Evolutionary conservation across 2,329 filamentous ascomycete genomes (phyloP).

Genomic region (Fusarium nodosum): DNA sequence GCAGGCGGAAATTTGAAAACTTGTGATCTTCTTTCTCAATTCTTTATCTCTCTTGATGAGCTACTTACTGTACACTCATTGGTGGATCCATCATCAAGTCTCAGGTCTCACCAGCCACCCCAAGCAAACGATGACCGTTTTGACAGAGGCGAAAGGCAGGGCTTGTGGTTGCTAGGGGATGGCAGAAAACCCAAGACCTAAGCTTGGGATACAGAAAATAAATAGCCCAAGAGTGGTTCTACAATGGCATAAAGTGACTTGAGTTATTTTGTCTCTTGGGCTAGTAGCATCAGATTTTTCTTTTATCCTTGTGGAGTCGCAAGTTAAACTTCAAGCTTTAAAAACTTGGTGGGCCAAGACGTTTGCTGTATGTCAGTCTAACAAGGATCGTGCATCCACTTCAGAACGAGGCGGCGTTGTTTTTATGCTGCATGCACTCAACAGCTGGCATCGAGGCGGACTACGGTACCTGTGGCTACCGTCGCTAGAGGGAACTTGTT

Average conservation of each 20-base stretch:
- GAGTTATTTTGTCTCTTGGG: no score
- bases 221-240: no score
- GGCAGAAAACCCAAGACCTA: no score
- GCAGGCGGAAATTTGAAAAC: constrained; percentile 35
- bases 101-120: constrained; percentile 22
- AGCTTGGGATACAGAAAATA: no score
- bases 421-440: constrained; percentile 49
- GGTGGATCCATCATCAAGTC: constrained; percentile 5
- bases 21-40: constrained; percentile 28
- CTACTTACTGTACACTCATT: background rate
- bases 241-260: no score
- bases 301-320: background rate
- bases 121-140: constrained; percentile 14
- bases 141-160: constrained; percentile 1
- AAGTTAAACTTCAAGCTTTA: constrained; percentile 24
- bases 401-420: constrained; percentile 27
- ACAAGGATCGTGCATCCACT: constrained; percentile 30
- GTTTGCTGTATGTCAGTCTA: constrained; percentile 20
- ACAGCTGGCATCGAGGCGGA: constrained; percentile 42
- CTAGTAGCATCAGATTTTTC: no score
- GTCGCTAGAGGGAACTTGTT: constrained; percentile 23
- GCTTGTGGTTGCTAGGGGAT: background rate
- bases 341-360: constrained; percentile 23
- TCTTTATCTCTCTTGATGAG: constrained; percentile 10
- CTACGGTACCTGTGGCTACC: background rate